Evolutionary conservation across 768 basidiomycete genomes (phyloP), one percentile per base, ranked within the genome.

Genomic region (Butyriboletus loyo): DNA sequence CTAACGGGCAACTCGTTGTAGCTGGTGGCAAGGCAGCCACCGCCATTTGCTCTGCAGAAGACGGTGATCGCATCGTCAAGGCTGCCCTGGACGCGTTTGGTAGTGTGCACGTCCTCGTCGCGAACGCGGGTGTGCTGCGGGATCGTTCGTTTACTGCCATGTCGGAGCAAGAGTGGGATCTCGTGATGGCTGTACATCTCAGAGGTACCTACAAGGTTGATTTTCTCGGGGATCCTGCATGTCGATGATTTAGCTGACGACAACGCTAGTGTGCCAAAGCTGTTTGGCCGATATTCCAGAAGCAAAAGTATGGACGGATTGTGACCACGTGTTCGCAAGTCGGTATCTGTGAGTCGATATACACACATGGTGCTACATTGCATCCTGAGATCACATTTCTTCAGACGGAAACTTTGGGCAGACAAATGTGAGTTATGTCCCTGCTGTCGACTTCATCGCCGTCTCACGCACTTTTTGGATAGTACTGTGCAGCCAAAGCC

Each of bases 351-450:
- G 63, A 63, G 90, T 78, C 2, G n/a, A 52, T 6, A 1, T 17
- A 15, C 21, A 25, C 35, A 5, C 32, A 10, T 31, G 37, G 41
- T 24, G 11, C 7, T 54, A 19, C 24, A 42, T 21, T 7, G 22
- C 2, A 2, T 4, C 52, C 52, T 61, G 32, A 56, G 8, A 24
- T 10, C 10, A 9, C 15, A 14, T 28, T 44, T 34, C 24, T 21
- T n/a, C 19, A 95, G 92, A 94, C 62, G 94, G 94, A 6, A 93
- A 97, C 73, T 92, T 95, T 65, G 95, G 96, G 22, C 94, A 98
- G 69, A 88, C 91, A 31, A 97, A 96, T 65, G 87, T 85, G 58
- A 55, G 79, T 35, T 14, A 7, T n/a, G 13, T 41, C 14, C 5
- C 48, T 8, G 52, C 0, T 21, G 21, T 31, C 34, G 24, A 6